Evolutionary conservation across 352 stramenopile species (phyloP).

Genomic region (Phytophthora agathidicida): DNA sequence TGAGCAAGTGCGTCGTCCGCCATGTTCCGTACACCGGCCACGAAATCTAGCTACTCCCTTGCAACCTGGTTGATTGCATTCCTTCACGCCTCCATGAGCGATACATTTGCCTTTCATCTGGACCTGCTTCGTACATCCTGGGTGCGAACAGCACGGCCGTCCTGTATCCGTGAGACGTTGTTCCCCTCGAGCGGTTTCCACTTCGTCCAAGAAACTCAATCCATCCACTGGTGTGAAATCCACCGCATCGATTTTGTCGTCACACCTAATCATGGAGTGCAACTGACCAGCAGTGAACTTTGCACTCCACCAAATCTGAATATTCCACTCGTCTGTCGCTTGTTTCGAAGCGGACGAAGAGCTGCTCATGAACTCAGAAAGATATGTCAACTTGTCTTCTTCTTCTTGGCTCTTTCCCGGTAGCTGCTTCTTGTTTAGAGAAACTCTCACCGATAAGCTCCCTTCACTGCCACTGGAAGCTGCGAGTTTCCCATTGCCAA

Average conservation of each 20-base stretch:
- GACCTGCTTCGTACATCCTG: slow-evolving; percentile 24
- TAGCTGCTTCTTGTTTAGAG: slow-evolving; percentile 10
- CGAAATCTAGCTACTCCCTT: slow-evolving; percentile 7
- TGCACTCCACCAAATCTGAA: slow-evolving; percentile 10
- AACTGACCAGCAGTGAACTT: slow-evolving; percentile 14
- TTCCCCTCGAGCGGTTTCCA: background rate
- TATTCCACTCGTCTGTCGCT: slow-evolving; percentile 9
- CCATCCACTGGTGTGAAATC: background rate
- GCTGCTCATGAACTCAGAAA: slow-evolving; percentile 19
- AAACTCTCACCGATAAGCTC: slow-evolving; percentile 16
- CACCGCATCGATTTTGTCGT: slow-evolving; percentile 3
- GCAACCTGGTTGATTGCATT: slow-evolving; percentile 18
- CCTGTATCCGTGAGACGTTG: background rate
- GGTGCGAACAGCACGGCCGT: slow-evolving; percentile 13
- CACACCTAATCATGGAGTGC: slow-evolving; percentile 30
- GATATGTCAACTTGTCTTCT: background rate
- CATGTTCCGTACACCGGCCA: slow-evolving; percentile 19
- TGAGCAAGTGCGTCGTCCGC: slow-evolving; percentile 16
- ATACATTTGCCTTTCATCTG: slow-evolving; percentile 33
- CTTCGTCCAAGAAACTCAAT: slow-evolving; percentile 1
- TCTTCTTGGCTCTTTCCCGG: background rate
- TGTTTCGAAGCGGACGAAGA: slow-evolving; percentile 12
- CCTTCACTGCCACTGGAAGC: slow-evolving; percentile 9
- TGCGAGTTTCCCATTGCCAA: slow-evolving; percentile 3
- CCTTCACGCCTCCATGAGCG: slow-evolving; percentile 18